These are phyloP conservation scores for Termitomyces sp. DNA, from an alignment of 768 basidiomycete species.

Conservation along the genomic window DNA sequence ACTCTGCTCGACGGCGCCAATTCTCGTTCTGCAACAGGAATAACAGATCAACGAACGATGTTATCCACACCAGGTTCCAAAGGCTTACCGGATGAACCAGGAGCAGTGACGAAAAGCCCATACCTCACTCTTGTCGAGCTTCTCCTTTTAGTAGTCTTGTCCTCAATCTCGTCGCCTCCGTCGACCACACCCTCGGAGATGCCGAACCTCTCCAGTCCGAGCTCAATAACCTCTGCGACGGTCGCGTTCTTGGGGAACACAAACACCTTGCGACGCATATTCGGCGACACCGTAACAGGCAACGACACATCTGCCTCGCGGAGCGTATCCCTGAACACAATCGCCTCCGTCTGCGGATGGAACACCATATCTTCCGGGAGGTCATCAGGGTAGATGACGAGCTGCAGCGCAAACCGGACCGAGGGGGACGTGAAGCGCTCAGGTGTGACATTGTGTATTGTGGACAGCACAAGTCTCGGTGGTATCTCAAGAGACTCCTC, in stretches of 20 bases:
- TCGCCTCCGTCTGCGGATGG: constrained; percentile 88
- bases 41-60: neutral
- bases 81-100: constrained; percentile 56
- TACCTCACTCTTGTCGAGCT: constrained; percentile 81
- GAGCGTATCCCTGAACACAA: constrained; percentile 79
- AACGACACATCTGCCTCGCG: constrained; percentile 42
- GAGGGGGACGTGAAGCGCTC: constrained; percentile 83
- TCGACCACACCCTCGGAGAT: constrained; percentile 97
- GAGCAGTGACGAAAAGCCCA: constrained; percentile 54
- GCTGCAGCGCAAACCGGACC: constrained; percentile 77
- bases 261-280: constrained; percentile 74
- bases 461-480: constrained; percentile 35
- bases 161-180: constrained; percentile 97
- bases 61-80: constrained; percentile 2
- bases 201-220: constrained; percentile 88
- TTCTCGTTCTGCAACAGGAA: constrained; percentile 55
- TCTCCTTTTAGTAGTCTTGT: constrained; percentile 77
- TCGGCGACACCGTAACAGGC: constrained; percentile 51
- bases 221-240: constrained; percentile 93
- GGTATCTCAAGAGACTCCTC: constrained; percentile 19
- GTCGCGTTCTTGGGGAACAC: constrained; percentile 92
- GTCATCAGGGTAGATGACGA: constrained; percentile 85
- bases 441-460: constrained; percentile 41
- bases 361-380: constrained; percentile 94
- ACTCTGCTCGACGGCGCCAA: constrained; percentile 77